Base-by-base conservation (phyloP, 225 moss, liverwort and hornwort species). In the Takakia lepidozioides region DNA sequence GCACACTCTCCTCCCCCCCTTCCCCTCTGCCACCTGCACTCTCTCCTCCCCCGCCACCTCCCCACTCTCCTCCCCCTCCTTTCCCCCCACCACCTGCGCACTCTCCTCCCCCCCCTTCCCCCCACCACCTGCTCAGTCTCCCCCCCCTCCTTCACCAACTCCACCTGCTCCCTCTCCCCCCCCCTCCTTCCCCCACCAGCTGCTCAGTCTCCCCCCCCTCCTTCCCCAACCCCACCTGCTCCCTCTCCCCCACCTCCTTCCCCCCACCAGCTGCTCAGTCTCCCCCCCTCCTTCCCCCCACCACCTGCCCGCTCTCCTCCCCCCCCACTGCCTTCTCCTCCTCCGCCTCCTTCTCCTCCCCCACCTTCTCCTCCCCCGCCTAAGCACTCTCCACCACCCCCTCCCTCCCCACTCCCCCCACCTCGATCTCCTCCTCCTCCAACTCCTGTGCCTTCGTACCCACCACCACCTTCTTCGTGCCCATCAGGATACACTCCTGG, bases 401-500 rank as follows among this genome's bases (percentile, higher is more conserved):
- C 49, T 10, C 3, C 30, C 0, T 25, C 56, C 4, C 32, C 51
- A 1, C 20, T 52, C 0, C 22, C 19, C 11, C 32, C 43, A 2
- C 51, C 55, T 2, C 46, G 34, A 47, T 49, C 55, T 50, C 44
- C 10, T 16, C 53, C 52, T 16, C 35, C 59, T 9, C 54, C 51
- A 43, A 47, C 60, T 8, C 49, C 61, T 51, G 59, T 60, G 39
- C 32, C 32, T 20, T 37, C 27, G 3, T 36, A 38, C 1, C 26
- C 47, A 3, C 5, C 27, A 21, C 18, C 3, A 2, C 27, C 10
- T 23, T 35, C 9, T 48, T 25, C 51, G 34, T 54, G 54, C 25
- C 54, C 54, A 0, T n/a, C 56, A 23, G 78, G 73, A 0, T 78
- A 73, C 48, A 38, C 47, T 19, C 18, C 48, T 34, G 76, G 76